Conservation (phyloP, 495 filamentous ascomycete genomes). For the Evernia prunastri region DNA sequence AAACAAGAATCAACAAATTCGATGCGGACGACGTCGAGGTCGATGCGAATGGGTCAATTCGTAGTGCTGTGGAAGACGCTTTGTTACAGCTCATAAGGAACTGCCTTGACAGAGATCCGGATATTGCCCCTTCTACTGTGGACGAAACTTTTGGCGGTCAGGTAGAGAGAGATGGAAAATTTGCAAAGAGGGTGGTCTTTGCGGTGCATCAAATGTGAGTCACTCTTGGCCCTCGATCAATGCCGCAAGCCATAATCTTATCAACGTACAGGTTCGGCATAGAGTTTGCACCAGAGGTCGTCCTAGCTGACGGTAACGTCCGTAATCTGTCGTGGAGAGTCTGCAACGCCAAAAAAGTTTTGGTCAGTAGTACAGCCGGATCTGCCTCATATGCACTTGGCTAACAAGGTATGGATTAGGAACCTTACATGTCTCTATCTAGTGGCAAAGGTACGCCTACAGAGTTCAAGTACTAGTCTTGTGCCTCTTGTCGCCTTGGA, state of each 20-base stretch:
- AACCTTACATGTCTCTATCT: conserved; percentile 58
- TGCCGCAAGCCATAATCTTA: not conserved
- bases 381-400: not conserved
- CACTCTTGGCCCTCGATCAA: not conserved
- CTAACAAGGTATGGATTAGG: conserved; percentile 24
- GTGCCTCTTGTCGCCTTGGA: not conserved
- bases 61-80: conserved; percentile 61
- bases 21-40: conserved; percentile 55
- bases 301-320: conserved; percentile 86
- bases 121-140: conserved; percentile 75
- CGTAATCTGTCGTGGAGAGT: conserved; percentile 90
- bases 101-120: conserved; percentile 86
- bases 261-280: conserved; percentile 65
- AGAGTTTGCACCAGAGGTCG: conserved; percentile 88
- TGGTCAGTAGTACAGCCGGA: conserved; percentile 54
- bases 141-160: conserved; percentile 77
- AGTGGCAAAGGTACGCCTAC: conserved; percentile 49
- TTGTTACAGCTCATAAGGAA: conserved; percentile 78
- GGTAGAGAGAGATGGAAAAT: conserved; percentile 82
- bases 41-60: conserved; percentile 44
- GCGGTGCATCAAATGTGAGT: conserved; percentile 84
- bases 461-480: conserved; percentile 33
- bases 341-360: conserved; percentile 87
- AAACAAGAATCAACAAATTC: conserved; percentile 73
- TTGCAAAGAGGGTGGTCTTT: conserved; percentile 81